phyloP scores from a whole-genome alignment of 2,329 filamentous ascomycete genomes.

The Dactylellina sp. region DNA sequence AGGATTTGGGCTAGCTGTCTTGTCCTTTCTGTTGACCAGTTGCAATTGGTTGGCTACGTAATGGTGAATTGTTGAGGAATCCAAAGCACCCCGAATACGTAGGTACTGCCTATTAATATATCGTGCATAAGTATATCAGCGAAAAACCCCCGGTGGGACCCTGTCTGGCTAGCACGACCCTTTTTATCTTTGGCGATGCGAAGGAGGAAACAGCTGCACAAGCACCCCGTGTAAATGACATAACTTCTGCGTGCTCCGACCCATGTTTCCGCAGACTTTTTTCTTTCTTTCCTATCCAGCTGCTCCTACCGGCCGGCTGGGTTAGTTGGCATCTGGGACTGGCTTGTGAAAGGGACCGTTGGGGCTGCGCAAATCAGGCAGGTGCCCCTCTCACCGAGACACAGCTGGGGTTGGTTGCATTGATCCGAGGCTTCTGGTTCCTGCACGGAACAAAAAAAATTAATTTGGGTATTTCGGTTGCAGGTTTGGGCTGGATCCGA shows the following conservation, averaged over 20 bases:
- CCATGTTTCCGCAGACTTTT: constrained; percentile 20
- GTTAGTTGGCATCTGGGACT: constrained; percentile 1
- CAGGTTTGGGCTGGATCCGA: neutral
- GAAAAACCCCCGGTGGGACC: neutral
- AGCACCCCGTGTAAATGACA: constrained; percentile 38
- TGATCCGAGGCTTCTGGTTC: constrained; percentile 22
- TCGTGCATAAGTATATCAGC: too few relatives aligned
- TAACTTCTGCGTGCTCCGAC: constrained; percentile 31
- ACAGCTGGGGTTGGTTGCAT: constrained; percentile 15
- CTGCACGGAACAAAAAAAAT: neutral
- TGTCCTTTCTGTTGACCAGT: neutral
- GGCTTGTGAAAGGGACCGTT: constrained; percentile 55
- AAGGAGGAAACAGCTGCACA: constrained; percentile 14
- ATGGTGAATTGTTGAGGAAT: constrained; percentile 28
- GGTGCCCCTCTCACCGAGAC: constrained; percentile 24
- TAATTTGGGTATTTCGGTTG: neutral
- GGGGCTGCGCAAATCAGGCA: constrained; percentile 52
- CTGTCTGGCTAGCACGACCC: constrained; percentile 5
- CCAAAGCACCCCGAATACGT: neutral
- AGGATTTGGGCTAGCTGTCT: neutral
- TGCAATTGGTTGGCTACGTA: constrained; percentile 5
- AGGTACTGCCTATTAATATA: too few relatives aligned
- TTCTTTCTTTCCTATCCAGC: neutral
- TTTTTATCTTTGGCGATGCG: constrained; percentile 21
- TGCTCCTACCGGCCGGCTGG: constrained; percentile 1